Evolutionary conservation across 2,329 filamentous ascomycete genomes (phyloP).

Genomic region (Xylogone sp.): DNA sequence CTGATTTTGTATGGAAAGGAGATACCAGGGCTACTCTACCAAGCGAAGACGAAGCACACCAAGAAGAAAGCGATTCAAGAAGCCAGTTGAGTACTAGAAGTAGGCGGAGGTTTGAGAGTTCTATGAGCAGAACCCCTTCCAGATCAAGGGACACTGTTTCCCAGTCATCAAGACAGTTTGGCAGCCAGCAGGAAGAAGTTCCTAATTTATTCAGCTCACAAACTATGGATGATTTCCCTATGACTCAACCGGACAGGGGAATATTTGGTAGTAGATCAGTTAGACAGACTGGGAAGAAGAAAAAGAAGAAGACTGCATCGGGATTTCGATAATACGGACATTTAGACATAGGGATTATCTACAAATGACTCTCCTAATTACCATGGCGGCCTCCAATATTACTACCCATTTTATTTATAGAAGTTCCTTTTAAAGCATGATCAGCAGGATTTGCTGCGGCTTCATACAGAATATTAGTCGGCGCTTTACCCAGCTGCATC

Average conservation of each 20-base stretch:
- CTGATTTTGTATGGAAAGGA: conserved; percentile 26
- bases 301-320: conserved; percentile 36
- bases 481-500: conserved; percentile 79
- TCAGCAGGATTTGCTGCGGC: conserved; percentile 88
- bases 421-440: conserved; percentile 64
- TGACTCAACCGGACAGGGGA: conserved; percentile 46
- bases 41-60: conserved; percentile 9
- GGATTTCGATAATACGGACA: conserved; percentile 28
- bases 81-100: conserved; percentile 2
- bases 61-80: conserved; percentile 14
- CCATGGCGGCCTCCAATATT: conserved; percentile 41
- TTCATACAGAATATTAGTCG: conserved; percentile 86
- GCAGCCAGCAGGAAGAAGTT: conserved; percentile 21
- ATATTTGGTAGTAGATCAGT: conserved; percentile 38
- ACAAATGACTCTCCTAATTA: neutral
- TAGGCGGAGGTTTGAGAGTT: conserved; percentile 24
- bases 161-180: conserved; percentile 32
- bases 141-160: conserved; percentile 34
- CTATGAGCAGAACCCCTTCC: conserved; percentile 20
- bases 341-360: conserved; percentile 1
- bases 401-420: conserved; percentile 51
- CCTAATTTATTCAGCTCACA: conserved; percentile 23
- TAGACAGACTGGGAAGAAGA: conserved; percentile 39
- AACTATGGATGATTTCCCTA: conserved; percentile 22
- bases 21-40: conserved; percentile 10